Base-by-base conservation (phyloP, 2,329 filamentous ascomycete genomes). In the Cladosporium sp. region DNA sequence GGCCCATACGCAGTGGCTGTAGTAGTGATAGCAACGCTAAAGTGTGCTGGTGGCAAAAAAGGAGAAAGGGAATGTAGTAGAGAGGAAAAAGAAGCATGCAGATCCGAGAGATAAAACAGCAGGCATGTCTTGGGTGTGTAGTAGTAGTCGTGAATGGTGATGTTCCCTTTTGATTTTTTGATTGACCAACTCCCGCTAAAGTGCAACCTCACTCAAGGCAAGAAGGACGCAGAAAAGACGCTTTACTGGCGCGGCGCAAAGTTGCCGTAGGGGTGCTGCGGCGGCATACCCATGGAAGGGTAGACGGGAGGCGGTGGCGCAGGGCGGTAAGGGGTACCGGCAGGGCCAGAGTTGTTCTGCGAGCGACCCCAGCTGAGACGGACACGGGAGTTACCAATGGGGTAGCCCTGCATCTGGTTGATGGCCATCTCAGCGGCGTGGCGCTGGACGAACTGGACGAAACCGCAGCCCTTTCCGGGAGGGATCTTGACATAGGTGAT, bases 401-500 rank as follows among this genome's bases (percentile, higher is more conserved):
- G 94, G 74, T 99, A 99, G 61, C 94, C 94, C 78, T 99, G 94
- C 94, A 99, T 99, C 78, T 99, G 94, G 79, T 99, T 99, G 83
- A 99, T 99, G 66, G 94, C 94, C 94, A 99, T 99, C 80, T 99
- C 94, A 13, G 94, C 94, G 54, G 94, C 94, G 71, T 99, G 94
- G 65, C 94, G 91, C 79, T 99, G 94, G 58, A 99, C 94, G 68
- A 99, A 99, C 77, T 99, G 94, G 59, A 99, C 94, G 72, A 99
- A 99, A 58, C 94, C 94, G 71, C 94, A 99, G 66, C 94, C 94
- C 84, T 99, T 99, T 78, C 94, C 94, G 64, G 94, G 93, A 55
- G 94, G 94, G 59, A 99, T 99, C 86, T 99, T 99, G 80, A 99
- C 94, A 74, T 99, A 99, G 68, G 94, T 99, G 72, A 99, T 99